Evolutionary conservation across 1,284 basidiomycete genomes (phyloP), one percentile per base, ranked within the genome.

Genomic region (Pseudozyma sp.): DNA sequence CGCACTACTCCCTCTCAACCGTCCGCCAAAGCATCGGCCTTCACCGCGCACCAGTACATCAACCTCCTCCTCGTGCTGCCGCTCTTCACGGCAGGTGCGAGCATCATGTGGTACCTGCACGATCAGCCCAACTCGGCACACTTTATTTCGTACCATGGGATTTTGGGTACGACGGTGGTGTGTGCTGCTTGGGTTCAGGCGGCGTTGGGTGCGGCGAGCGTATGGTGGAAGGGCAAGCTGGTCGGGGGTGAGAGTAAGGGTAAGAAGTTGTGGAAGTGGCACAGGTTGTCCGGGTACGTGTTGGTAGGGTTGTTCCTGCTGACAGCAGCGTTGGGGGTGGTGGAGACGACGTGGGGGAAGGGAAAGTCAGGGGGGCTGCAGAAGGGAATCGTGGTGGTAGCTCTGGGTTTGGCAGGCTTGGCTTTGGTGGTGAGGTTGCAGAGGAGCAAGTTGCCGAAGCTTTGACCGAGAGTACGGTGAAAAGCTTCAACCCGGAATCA

Each of bases 41-140:
- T 80, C 14, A 40, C 30, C 1, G 56, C 56, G 6, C 79, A 80
- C 47, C 76, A 76, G 43, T 35, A 49, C 19, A 24, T 80, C 52
- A 76, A 76, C 52, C 40, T 78, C n/a, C 24, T 70, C 2, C 44
- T 78, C 24, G 62, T 70, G 7, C 68, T 80, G 0, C 76, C 78
- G 2, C 60, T 80, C 11, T 69, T 80, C 57, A 80, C 79, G 2
- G 72, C 59, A 0, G 79, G 78, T 2, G 78, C 77, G 0, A 51
- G 37, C 19, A 77, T 81, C 60, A 81, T 81, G 79, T 81, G 66
- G 65, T 77, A 80, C 47, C 60, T 81, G 6, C 79, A 81, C 68
- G 52, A 66, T 40, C 66, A 74, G 31, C 68, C 74, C 7, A 44
- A 37, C 29, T 40, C 71, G 3, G 19, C 44, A 8, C 79, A 81